These are phyloP conservation scores for Lenwebbia sp. DNA, from an alignment of 345 rosid species.

Conservation along the genomic window DNA sequence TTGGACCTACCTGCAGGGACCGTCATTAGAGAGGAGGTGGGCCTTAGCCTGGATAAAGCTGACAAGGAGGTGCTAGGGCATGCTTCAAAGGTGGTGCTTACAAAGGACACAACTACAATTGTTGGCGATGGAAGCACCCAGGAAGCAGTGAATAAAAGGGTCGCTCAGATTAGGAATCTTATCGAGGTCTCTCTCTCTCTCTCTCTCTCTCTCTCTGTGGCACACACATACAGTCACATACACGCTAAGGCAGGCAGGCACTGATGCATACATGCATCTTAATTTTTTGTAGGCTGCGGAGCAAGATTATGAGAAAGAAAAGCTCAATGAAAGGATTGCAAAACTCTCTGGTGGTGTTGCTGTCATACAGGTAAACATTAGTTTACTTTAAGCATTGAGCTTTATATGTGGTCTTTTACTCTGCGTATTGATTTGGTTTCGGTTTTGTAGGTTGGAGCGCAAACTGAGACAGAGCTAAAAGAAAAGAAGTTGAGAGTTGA, in stretches of 20 bases:
- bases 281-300: conserved; percentile 54
- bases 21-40: conserved; percentile 89
- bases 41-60: conserved; percentile 91
- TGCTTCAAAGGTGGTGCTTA: conserved; percentile 91
- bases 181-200: conserved; percentile 43
- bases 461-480: conserved; percentile 87
- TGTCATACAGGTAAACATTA: conserved; percentile 52
- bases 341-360: conserved; percentile 87
- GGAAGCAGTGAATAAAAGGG: conserved; percentile 86
- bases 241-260: background rate
- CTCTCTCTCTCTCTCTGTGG: background rate
- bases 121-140: conserved; percentile 99
- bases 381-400: background rate
- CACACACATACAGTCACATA: background rate
- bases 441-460: conserved; percentile 58
- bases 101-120: conserved; percentile 83
- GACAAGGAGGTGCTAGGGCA: conserved; percentile 81
- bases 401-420: background rate
- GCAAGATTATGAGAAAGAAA: conserved; percentile 93
- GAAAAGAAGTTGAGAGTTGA: conserved; percentile 97
- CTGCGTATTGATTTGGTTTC: background rate
- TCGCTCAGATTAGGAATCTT: conserved; percentile 80
- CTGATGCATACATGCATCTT: background rate
- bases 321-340: conserved; percentile 90
- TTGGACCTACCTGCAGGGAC: conserved; percentile 35